phyloP scores from a whole-genome alignment of 129 eudicot species.

The Oenanthe sinensis region DNA sequence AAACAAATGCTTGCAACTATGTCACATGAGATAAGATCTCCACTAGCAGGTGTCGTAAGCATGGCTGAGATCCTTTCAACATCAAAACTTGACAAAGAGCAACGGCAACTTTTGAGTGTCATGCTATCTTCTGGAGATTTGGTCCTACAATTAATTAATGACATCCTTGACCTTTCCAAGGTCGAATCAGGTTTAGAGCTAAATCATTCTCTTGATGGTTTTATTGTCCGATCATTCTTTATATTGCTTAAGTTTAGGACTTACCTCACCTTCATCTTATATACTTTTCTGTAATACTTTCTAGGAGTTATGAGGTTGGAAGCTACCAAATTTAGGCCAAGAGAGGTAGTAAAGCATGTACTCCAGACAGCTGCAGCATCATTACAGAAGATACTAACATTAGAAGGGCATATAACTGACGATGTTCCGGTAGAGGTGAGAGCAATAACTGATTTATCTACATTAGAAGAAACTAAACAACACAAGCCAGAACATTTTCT shows the following conservation, averaged over 20 bases:
- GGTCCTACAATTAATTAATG: slow-evolving; percentile 83
- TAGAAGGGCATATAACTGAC: slow-evolving; percentile 79
- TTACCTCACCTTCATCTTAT: slow-evolving; percentile 1
- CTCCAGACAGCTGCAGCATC: slow-evolving; percentile 97
- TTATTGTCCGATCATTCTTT: neutral
- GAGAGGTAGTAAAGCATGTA: slow-evolving; percentile 94
- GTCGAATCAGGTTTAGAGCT: slow-evolving; percentile 74
- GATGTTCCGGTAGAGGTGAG: slow-evolving; percentile 85
- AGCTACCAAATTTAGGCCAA: slow-evolving; percentile 92
- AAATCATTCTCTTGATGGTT: slow-evolving; percentile 12
- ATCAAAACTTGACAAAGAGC: slow-evolving; percentile 81
- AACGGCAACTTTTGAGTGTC: slow-evolving; percentile 57
- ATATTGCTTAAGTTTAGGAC: neutral
- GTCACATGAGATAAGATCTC: slow-evolving; percentile 98
- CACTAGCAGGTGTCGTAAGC: slow-evolving; percentile 82
- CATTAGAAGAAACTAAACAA: neutral
- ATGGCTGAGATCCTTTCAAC: slow-evolving; percentile 82
- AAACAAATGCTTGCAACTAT: slow-evolving; percentile 96
- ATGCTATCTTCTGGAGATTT: slow-evolving; percentile 93
- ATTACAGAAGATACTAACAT: slow-evolving; percentile 53
- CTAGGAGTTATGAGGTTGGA: slow-evolving; percentile 92
- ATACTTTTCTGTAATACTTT: slow-evolving; percentile 7
- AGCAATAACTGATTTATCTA: neutral
- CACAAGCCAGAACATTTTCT: neutral
- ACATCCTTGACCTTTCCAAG: slow-evolving; percentile 94